A percentile compares a stretch with the other conserved stretches of the same genome.
Conservation (phyloP, 2,329 filamentous ascomycete species). For the Sarocladium strictum region DNA sequence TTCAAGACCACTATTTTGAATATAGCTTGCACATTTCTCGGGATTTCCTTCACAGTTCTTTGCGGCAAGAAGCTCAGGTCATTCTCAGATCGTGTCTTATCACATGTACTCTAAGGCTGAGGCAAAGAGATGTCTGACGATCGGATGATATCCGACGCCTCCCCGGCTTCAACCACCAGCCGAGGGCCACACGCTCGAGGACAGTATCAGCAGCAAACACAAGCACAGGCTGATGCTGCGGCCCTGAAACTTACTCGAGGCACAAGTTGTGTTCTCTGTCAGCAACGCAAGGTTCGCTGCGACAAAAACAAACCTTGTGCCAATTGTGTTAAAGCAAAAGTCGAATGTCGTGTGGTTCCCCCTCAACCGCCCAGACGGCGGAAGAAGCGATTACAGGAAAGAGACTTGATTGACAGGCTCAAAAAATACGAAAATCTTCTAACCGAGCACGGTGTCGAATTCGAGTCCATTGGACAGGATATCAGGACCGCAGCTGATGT, state of each 20-base stretch:
- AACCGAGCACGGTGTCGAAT: constrained; percentile 59
- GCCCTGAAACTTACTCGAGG: constrained; percentile 51
- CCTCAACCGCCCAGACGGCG: constrained; percentile 51
- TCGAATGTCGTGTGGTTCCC: constrained; percentile 55
- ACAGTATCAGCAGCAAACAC: constrained; percentile 16
- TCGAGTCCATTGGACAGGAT: constrained; percentile 58
- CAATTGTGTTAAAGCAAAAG: constrained; percentile 58
- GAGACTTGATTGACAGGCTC: constrained; percentile 63
- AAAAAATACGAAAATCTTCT: constrained; percentile 63
- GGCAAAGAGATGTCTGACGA: background rate
- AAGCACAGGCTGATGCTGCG: constrained; percentile 30
- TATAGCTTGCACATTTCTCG: too few species aligned
- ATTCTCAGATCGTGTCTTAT: too few species aligned
- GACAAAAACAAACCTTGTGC: constrained; percentile 67
- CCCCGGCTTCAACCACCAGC: background rate
- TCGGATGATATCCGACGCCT: constrained; percentile 1
- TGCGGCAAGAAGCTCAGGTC: too few species aligned
- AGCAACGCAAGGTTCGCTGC: constrained; percentile 71
- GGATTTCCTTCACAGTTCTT: too few species aligned
- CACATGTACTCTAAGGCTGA: background rate
- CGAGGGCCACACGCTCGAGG: constrained; percentile 16
- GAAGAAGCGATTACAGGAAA: constrained; percentile 62
- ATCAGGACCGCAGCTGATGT: constrained; percentile 20
- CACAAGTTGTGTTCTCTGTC: constrained; percentile 65
- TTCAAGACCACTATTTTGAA: too few species aligned